Evolutionary conservation across 768 basidiomycete species (phyloP), one percentile per base, ranked within the genome.

Genomic region (Termitomyces sp.): DNA sequence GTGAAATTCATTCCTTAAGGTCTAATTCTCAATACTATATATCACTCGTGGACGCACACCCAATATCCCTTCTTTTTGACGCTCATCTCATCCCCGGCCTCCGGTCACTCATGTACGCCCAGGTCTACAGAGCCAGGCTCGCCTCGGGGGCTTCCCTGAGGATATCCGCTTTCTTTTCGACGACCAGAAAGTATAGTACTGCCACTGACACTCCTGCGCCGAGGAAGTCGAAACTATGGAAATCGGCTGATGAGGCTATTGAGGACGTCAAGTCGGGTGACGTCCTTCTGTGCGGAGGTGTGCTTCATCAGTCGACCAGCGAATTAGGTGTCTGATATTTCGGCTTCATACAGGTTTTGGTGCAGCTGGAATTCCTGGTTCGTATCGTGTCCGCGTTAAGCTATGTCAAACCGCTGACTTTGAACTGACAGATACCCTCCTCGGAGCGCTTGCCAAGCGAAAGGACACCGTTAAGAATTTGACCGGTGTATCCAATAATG

Each of bases 401-500:
- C 12, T 7, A 26, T 9, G 22, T 29, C 27, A 41, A 13, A 29
- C 5, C 37, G n/a, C 26, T 41, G 14, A 41, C 7, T n/a, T 5
- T 26, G 37, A 52, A 18, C 13, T 12, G 7, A n/a, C 44, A 88
- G 94, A 95, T 69, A 94, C 93, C 3, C 76, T 97, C 46, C 87
- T 96, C 31, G 77, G 74, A 22, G 94, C 94, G 3, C 76, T 97
- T 42, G 74, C 84, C 8, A 84, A 82, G 68, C 81, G 92, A 58
- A 82, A 80, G 58, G 88, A 92, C 36, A 52, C 44, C 46, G 82
- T 95, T n/a, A 77, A 66, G 43, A 75, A 85, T 62, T 73, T 97
- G 52, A 94, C 86, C 31, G 92, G 86, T 44, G 87, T 95, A 22
- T 93, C 91, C 18, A 96, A 96, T 69, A 95, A 96, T 72, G 88